Conservation (phyloP, 192 early-diverging fungal species). For the Umbelopsis isabellina region DNA sequence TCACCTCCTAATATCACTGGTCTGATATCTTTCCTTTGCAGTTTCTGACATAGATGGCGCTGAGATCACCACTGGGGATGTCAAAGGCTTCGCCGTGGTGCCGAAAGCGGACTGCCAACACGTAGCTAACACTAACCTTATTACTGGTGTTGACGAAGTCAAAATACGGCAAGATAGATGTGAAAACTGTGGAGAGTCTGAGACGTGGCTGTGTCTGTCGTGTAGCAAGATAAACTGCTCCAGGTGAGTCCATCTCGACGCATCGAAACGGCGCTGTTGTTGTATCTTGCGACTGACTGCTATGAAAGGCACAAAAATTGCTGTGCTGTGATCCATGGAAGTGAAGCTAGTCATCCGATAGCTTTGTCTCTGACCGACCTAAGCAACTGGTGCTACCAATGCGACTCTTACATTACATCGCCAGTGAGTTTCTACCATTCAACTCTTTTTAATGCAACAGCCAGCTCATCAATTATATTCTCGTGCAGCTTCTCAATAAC, state of each 20-base stretch:
- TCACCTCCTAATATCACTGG: no score
- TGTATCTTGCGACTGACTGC: neutral
- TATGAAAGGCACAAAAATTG: neutral
- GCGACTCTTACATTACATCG: neutral
- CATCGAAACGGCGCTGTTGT: neutral
- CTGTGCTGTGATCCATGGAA: neutral
- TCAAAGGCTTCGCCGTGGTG: neutral
- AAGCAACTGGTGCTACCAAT: slow-evolving; percentile 5
- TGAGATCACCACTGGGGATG: neutral
- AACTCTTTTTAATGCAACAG: neutral
- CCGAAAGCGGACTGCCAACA: slow-evolving; percentile 8
- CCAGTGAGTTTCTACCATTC: neutral
- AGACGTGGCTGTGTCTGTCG: slow-evolving; percentile 6
- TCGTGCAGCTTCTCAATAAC: neutral
- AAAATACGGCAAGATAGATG: neutral
- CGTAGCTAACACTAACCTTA: neutral
- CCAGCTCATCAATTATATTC: neutral
- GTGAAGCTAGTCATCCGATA: neutral
- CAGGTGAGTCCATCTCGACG: neutral
- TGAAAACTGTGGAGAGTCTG: neutral
- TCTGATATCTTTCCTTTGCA: neutral
- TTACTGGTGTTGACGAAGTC: neutral
- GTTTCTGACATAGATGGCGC: neutral
- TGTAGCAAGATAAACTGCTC: neutral
- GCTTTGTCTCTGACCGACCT: neutral